Conservation (phyloP, 1,139 yeast species). For the Groenewaldozyma sp. region DNA sequence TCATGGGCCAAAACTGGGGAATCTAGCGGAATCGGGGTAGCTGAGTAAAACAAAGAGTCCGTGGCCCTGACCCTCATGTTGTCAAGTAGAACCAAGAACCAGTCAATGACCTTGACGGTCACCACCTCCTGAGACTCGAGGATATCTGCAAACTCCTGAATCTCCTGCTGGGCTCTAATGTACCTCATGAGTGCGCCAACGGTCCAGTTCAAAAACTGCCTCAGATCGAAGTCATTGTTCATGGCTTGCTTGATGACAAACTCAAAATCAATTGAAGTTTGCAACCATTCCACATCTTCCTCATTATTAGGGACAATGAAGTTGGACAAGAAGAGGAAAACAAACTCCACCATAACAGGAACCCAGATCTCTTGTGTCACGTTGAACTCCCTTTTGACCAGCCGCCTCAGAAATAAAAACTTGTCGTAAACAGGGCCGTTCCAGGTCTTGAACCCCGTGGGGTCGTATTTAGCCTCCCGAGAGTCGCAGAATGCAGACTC, state of each 20-base stretch:
- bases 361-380: constrained; percentile 18
- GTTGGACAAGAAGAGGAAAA: constrained; percentile 9
- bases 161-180: background rate
- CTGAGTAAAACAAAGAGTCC: background rate
- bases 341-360: constrained; percentile 17
- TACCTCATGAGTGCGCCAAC: constrained; percentile 1
- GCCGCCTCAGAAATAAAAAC: constrained; percentile 5
- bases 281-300: constrained; percentile 9
- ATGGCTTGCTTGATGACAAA: constrained; percentile 20
- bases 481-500: constrained; percentile 11
- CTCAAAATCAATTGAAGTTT: constrained; percentile 16
- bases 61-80: constrained; percentile 5
- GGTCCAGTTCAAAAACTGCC: constrained; percentile 5
- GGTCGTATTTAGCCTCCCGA: constrained; percentile 13
- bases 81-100: background rate
- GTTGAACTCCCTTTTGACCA: constrained; percentile 3
- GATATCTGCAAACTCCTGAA: background rate
- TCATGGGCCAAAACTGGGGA: constrained; percentile 9
- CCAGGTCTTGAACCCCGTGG: constrained; percentile 5
- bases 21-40: background rate
- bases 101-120: constrained; percentile 2
- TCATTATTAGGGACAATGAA: constrained; percentile 8
- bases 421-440: constrained; percentile 4
- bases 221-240: constrained; percentile 16
- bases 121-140: background rate